Base-by-base conservation (phyloP, 2,329 filamentous ascomycete genomes). In the Chaetoscypha palmicola region DNA sequence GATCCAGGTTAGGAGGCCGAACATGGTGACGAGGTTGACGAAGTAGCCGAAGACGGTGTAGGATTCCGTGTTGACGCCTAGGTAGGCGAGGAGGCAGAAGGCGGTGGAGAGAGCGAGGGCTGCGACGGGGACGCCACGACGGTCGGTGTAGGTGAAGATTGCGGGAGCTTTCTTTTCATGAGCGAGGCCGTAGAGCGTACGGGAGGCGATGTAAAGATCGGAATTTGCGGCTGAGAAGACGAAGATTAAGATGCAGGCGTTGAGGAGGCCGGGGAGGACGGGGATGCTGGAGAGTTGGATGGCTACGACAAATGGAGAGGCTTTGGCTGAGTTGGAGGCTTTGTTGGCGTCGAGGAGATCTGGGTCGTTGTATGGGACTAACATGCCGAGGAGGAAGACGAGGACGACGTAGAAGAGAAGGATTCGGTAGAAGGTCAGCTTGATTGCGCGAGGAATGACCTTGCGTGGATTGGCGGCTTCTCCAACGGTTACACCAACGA, bases 31-130 rank as follows among this genome's bases (percentile, higher is more conserved):
- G 42, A 86, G 70, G 62, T 83, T 85, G 54, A 79, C 72, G 60
- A 87, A 83, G 79, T 82, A 87, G 39, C 69, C 72, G 62, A 86
- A 86, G 4, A 84, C 82, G 2, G 69, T 69, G 22, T 75, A 71
- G 12, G 80, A 81, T 14, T 70, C 73, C 53, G 72, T 75, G 37
- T 73, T 79, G n/a, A 57, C 49, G 35, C 81, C 72, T 59, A 88
- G 73, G 67, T 81, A 89, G 0, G 78, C 77, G 3, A 89, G 70
- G 4, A 81, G 69, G 17, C 79, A 79, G 55, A 87, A 71, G 1
- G 72, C 61, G 3, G 65, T 17, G 4, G 55, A 57, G 12, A 52
- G 4, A 68, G 70, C 70, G 36, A 72, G 66, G 17, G 66, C 70
- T 45, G 67, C 68, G 14, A 65, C 50, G 65, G 67, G 53, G 64